Percentiles rank a stretch among this genome's conserved stretches.
Evolutionary conservation across 2,329 filamentous ascomycete genomes (phyloP).

Genomic region (Penicillium capsulatum): DNA sequence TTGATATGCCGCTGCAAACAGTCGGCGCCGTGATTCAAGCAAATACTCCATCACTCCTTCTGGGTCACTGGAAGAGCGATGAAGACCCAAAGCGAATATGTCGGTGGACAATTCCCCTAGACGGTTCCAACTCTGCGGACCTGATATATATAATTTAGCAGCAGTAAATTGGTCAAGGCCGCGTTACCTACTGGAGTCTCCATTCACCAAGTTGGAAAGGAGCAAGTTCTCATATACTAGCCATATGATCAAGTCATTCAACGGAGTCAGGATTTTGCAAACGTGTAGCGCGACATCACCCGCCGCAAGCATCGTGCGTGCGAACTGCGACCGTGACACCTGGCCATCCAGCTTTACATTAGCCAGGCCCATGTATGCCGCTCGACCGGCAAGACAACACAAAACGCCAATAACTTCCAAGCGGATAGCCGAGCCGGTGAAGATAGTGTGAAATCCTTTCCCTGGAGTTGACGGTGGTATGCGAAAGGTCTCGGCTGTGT

Average conservation of each 20-base stretch:
- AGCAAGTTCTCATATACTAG: conserved; percentile 34
- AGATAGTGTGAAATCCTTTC: conserved; percentile 36
- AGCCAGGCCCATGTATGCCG: conserved; percentile 21
- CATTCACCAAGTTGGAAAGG: conserved; percentile 35
- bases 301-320: conserved; percentile 27
- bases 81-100: conserved; percentile 27
- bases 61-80: conserved; percentile 19
- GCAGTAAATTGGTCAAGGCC: background rate
- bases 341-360: conserved; percentile 11
- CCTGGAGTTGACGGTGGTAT: conserved; percentile 25
- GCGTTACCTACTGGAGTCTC: conserved; percentile 34
- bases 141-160: conserved; percentile 6
- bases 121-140: conserved; percentile 23
- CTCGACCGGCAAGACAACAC: conserved; percentile 36
- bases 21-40: conserved; percentile 22
- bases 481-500: conserved; percentile 22
- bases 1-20: conserved; percentile 26
- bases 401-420: conserved; percentile 40
- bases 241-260: conserved; percentile 38
- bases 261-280: conserved; percentile 36
- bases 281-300: conserved; percentile 38
- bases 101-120: conserved; percentile 26
- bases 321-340: conserved; percentile 16
- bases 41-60: conserved; percentile 20
- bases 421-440: conserved; percentile 36